Evolutionary conservation across 176 grass and related monocot genomes (phyloP).

Genomic region (Musa acuminata): DNA sequence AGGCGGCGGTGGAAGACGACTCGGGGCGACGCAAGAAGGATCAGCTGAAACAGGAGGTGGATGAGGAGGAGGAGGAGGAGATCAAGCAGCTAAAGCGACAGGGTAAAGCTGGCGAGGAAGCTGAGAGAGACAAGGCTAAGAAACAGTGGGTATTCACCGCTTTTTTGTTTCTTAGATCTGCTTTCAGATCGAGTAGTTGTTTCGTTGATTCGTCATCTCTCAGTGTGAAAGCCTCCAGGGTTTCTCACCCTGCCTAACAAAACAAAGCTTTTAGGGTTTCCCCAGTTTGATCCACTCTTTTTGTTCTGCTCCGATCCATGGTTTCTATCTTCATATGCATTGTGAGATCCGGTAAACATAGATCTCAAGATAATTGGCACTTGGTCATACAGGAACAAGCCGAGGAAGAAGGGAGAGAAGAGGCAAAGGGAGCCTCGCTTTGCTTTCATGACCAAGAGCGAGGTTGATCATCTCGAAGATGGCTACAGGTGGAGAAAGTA

Average conservation of each 20-base stretch:
- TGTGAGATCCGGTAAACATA: background rate
- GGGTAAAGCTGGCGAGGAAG: slow-evolving; percentile 14
- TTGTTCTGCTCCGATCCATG: background rate
- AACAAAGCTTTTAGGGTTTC: slow-evolving; percentile 33
- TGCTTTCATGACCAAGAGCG: slow-evolving; percentile 96
- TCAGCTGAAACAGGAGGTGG: slow-evolving; percentile 36
- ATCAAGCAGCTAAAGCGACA: slow-evolving; percentile 26
- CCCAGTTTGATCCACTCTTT: no score
- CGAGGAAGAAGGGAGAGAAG: slow-evolving; percentile 69
- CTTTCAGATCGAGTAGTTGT: background rate
- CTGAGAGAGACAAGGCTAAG: slow-evolving; percentile 37
- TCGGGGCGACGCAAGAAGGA: slow-evolving; percentile 26
- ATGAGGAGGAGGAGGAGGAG: slow-evolving; percentile 30
- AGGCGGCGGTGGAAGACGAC: slow-evolving; percentile 45
- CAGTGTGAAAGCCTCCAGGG: slow-evolving; percentile 33
- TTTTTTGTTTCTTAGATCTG: background rate
- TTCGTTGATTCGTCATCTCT: no score
- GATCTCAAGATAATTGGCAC: background rate
- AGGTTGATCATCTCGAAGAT: slow-evolving; percentile 95
- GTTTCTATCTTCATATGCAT: background rate
- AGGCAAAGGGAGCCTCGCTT: slow-evolving; percentile 64
- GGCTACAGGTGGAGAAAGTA: slow-evolving; percentile 98
- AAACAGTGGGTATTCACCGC: slow-evolving; percentile 45
- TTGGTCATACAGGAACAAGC: slow-evolving; percentile 18
- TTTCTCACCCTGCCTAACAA: slow-evolving; percentile 47